phyloP scores from a whole-genome alignment of 106 monocot genomes.

The Dendrobium huoshanense region DNA sequence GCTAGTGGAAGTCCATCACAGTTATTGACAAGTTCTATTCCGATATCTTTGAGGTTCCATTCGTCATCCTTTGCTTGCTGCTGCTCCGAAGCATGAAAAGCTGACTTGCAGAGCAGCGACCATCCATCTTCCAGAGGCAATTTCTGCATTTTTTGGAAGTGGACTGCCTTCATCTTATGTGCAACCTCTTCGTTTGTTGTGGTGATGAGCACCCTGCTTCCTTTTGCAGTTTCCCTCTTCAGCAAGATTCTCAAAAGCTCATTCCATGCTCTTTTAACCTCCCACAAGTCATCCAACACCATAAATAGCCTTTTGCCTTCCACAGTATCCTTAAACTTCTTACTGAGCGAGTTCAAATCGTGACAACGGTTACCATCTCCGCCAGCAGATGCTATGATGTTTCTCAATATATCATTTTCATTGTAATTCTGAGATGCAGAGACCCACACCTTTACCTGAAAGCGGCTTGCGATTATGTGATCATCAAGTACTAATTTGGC shows the following conservation, averaged over 20 bases:
- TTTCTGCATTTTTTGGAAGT: background rate
- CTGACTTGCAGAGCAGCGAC: constrained; percentile 2
- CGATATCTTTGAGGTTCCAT: background rate
- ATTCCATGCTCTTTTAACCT: background rate
- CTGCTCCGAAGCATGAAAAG: background rate
- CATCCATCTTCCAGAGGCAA: constrained; percentile 12
- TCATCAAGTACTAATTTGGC: constrained; percentile 2
- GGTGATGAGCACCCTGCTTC: background rate
- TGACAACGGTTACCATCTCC: background rate
- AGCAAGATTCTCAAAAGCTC: constrained; percentile 1
- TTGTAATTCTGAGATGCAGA: background rate
- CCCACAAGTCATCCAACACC: constrained; percentile 11
- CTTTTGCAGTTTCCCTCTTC: background rate
- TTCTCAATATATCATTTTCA: constrained; percentile 5
- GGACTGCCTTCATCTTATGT: background rate
- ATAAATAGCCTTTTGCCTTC: background rate
- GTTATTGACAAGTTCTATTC: constrained; percentile 11
- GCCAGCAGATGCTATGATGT: background rate
- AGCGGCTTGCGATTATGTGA: background rate
- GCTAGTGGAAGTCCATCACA: constrained; percentile 18
- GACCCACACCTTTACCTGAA: background rate
- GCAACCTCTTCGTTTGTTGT: background rate
- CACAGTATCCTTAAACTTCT: background rate
- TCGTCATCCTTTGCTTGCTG: background rate
- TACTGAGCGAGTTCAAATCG: background rate